A percentile compares a stretch with the other conserved stretches of the same genome.
These are phyloP conservation scores for Clitopilus passeckerianus DNA, from an alignment of 768 basidiomycete genomes.

Conservation along the genomic window DNA sequence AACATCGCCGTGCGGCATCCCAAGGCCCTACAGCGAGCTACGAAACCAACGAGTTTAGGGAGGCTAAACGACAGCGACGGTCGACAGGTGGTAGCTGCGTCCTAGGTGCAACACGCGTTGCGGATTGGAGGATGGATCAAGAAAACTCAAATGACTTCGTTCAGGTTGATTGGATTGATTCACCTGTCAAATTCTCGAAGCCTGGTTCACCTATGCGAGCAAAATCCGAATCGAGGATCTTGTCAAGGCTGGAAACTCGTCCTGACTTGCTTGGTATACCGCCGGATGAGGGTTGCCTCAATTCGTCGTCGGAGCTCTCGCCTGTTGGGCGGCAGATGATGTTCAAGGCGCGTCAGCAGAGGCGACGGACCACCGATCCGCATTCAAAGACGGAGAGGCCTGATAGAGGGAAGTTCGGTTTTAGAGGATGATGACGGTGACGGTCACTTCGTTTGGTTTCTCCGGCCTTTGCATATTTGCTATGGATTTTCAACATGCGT, in stretches of 20 bases:
- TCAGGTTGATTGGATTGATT: not conserved
- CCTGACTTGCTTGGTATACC: slow-evolving; percentile 45
- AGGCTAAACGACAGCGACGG: not conserved
- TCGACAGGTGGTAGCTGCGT: not conserved
- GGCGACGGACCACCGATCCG: slow-evolving; percentile 30
- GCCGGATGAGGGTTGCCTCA: slow-evolving; percentile 2
- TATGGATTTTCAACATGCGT: slow-evolving; percentile 1
- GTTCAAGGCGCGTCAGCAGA: slow-evolving; percentile 52
- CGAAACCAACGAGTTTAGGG: not conserved
- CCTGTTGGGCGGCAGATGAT: slow-evolving; percentile 65
- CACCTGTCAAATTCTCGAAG: not conserved
- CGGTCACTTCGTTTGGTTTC: not conserved
- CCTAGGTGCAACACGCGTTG: not conserved
- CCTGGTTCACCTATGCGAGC: not conserved
- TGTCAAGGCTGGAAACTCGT: slow-evolving; percentile 31
- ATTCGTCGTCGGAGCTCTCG: slow-evolving; percentile 67
- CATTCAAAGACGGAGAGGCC: slow-evolving; percentile 21
- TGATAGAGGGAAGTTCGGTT: slow-evolving; percentile 9
- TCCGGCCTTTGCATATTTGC: not conserved
- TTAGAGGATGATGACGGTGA: not conserved
- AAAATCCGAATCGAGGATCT: slow-evolving; percentile 24
- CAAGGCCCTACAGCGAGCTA: not conserved
- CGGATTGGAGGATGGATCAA: not conserved
- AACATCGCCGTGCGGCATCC: not conserved
- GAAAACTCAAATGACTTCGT: not conserved